Evolutionary conservation across 2,329 filamentous ascomycete genomes (phyloP), one percentile per base, ranked within the genome.

Genomic region (Sclerotiophoma versabilis): DNA sequence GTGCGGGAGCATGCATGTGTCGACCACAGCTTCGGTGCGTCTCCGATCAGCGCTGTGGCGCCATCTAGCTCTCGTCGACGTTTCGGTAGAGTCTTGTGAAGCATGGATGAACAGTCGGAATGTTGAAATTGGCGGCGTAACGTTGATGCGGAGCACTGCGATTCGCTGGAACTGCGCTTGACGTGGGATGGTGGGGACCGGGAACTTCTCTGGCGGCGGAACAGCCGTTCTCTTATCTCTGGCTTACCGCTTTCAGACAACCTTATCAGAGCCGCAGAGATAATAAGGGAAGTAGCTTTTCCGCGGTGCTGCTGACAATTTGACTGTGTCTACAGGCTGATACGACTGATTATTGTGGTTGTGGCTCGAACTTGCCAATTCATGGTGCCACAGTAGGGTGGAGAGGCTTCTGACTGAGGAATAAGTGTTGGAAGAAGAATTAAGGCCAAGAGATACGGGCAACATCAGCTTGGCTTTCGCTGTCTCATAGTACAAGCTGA

Each of bases 171-270:
- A 44, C 11, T 15, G 49, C 32, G 61, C 57, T 58, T 41, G 55
- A 56, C 65, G 69, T 60, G 69, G 68, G 70, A 66, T 70, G 57
- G 64, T 65, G 68, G 65, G 60, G 69, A 61, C 63, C 66, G 59
- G 65, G 54, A 63, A 57, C 43, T 55, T 37, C 52, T 52, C 51
- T 43, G 50, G 57, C 36, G 46, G 51, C 54, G 61, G 62, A 62
- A 45, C 53, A 57, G 68, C 66, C 66, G 62, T 63, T 68, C 55
- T 64, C 70, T 73, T 73, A 73, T 73, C 70, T 73, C 69, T 72
- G 65, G 57, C 32, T 52, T 33, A 49, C 41, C 38, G 50, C 45
- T 44, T 54, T 49, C 17, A 46, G 56, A 48, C 29, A 44, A 54
- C 56, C 67, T 72, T 73, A 70, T 73, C 70, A 69, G 39, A 57